Evolutionary conservation across 1,284 basidiomycete genomes (phyloP).

Genomic region (Wolfiporia cocos): DNA sequence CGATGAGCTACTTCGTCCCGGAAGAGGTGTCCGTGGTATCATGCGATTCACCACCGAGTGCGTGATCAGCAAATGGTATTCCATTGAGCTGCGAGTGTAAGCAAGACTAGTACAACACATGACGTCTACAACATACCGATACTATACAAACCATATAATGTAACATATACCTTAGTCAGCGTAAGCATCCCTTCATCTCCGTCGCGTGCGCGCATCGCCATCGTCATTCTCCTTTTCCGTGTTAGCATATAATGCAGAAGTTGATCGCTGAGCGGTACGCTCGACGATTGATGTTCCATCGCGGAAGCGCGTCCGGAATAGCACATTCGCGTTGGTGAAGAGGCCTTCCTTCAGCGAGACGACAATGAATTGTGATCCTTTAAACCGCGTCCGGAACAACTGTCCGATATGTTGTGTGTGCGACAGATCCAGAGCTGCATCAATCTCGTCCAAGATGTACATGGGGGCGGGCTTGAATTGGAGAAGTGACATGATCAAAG

Average conservation of each 20-base stretch:
- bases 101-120: too few relatives aligned
- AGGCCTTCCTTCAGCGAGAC: conserved; percentile 96
- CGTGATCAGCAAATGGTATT: too few relatives aligned
- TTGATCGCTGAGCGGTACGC: conserved; percentile 59
- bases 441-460: conserved; percentile 99
- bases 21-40: too few relatives aligned
- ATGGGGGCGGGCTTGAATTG: conserved; percentile 99
- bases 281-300: conserved; percentile 93
- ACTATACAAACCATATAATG: too few relatives aligned
- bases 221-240: conserved; percentile 16
- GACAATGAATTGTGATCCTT: conserved; percentile 97
- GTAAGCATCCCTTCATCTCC: too few relatives aligned
- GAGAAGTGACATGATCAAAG: conserved; percentile 95
- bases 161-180: too few relatives aligned
- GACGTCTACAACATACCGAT: too few relatives aligned
- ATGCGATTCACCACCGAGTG: too few relatives aligned
- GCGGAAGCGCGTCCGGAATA: conserved; percentile 89
- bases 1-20: too few relatives aligned
- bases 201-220: too few relatives aligned
- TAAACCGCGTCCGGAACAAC: conserved; percentile 95
- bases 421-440: conserved; percentile 92
- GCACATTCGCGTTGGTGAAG: conserved; percentile 96
- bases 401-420: conserved; percentile 98
- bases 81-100: too few relatives aligned
- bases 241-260: conserved; percentile 32